These are phyloP conservation scores for Hirschfeldia incana DNA, from an alignment of 345 rosid genomes.

Conservation along the genomic window DNA sequence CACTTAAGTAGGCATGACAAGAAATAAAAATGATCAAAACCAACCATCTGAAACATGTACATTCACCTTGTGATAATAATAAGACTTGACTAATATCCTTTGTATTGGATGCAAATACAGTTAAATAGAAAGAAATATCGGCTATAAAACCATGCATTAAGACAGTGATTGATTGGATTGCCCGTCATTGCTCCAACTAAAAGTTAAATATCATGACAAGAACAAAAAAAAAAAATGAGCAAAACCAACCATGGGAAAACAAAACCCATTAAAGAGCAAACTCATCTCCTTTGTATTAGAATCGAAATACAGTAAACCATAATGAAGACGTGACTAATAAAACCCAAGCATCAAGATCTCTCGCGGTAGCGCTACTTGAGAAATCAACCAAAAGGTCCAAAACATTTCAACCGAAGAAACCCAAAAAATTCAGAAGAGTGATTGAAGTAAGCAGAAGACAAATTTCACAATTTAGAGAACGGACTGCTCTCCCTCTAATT, in stretches of 20 bases:
- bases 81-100: not conserved
- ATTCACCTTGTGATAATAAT: not conserved
- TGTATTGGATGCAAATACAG: not conserved
- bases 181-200: too few species aligned
- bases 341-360: not conserved
- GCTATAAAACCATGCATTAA: too few species aligned
- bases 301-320: not conserved
- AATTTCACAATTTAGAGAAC: not conserved
- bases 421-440: not conserved
- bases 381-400: not conserved
- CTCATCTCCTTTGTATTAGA: not conserved
- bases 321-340: not conserved
- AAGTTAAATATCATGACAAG: too few species aligned
- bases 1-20: not conserved
- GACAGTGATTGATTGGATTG: too few species aligned
- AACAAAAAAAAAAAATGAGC: too few species aligned
- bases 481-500: not conserved
- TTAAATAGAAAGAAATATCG: not conserved
- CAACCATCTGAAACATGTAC: constrained; percentile 3
- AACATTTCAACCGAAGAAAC: not conserved
- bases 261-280: not conserved
- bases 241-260: too few species aligned
- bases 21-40: constrained; percentile 1
- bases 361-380: not conserved
- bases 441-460: not conserved